phyloP scores from a whole-genome alignment of 129 eudicot species.

The Helianthus tuberosus region DNA sequence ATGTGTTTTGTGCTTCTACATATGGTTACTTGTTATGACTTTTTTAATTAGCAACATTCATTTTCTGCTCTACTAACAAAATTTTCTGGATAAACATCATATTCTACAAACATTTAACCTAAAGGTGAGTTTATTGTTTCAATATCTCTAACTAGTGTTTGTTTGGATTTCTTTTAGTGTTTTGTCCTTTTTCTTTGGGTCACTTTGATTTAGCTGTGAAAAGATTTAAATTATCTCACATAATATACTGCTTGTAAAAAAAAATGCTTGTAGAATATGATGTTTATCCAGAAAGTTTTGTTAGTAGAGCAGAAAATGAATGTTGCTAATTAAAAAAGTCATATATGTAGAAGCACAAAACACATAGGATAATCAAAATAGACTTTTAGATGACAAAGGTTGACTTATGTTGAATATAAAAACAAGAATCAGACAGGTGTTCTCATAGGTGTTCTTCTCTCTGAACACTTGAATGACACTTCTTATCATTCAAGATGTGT shows the following conservation, averaged over 20 bases:
- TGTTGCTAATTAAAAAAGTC: not conserved
- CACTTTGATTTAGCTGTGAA: too few relatives aligned
- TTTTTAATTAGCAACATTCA: not conserved
- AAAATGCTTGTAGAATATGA: too few relatives aligned
- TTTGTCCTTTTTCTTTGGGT: too few relatives aligned
- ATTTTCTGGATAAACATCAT: too few relatives aligned
- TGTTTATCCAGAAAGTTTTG: too few relatives aligned
- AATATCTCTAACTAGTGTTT: too few relatives aligned
- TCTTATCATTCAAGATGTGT: slow-evolving; percentile 66
- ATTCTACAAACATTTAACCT: too few relatives aligned
- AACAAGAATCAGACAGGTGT: slow-evolving; percentile 63
- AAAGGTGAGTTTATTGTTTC: too few relatives aligned
- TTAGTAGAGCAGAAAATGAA: not conserved
- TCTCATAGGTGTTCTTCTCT: slow-evolving; percentile 86
- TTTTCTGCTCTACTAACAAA: not conserved
- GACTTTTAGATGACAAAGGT: not conserved
- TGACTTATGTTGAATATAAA: not conserved
- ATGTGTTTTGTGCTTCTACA: not conserved
- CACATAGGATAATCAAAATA: not conserved
- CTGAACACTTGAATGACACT: slow-evolving; percentile 71
- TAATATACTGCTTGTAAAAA: too few relatives aligned
- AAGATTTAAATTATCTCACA: too few relatives aligned
- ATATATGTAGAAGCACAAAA: not conserved
- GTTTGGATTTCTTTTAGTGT: too few relatives aligned
- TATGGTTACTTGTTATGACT: not conserved